phyloP scores from a whole-genome alignment of 2,329 filamentous ascomycete genomes.

The Cryphonectria radicalis region DNA sequence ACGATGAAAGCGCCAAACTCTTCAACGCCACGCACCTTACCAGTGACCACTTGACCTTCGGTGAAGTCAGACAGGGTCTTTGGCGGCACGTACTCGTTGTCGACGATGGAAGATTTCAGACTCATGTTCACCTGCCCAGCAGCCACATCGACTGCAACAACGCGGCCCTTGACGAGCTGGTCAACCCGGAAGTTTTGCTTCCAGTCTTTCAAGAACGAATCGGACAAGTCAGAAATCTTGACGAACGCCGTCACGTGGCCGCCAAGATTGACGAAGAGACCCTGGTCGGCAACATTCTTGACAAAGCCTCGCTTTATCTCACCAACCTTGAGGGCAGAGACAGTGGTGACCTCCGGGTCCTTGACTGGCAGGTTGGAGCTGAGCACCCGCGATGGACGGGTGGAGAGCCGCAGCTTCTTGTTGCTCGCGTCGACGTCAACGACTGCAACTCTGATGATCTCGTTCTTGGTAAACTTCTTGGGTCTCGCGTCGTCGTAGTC shows the following conservation, averaged over 20 bases:
- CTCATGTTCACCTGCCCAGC: constrained; percentile 80
- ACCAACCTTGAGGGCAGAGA: constrained; percentile 74
- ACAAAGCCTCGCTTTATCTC: constrained; percentile 89
- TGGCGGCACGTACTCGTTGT: constrained; percentile 75
- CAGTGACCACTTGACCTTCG: constrained; percentile 80
- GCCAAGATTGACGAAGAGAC: constrained; percentile 83
- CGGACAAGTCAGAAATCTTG: constrained; percentile 85
- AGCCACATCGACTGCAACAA: constrained; percentile 71
- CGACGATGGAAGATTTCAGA: constrained; percentile 82
- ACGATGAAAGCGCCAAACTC: constrained; percentile 95
- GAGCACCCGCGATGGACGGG: constrained; percentile 84
- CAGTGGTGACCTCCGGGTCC: constrained; percentile 76
- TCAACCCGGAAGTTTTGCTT: constrained; percentile 86
- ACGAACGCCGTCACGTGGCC: constrained; percentile 82
- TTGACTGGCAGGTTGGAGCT: constrained; percentile 81
- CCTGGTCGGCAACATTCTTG: constrained; percentile 86
- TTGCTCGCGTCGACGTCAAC: constrained; percentile 79
- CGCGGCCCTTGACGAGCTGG: constrained; percentile 86
- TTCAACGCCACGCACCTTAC: constrained; percentile 90
- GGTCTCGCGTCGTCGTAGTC: constrained; percentile 83
- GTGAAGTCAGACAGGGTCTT: constrained; percentile 78
- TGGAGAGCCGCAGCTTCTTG: constrained; percentile 81
- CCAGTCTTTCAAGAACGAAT: constrained; percentile 94
- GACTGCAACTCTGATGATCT: constrained; percentile 85
- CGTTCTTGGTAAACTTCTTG: constrained; percentile 76